Percentiles rank a stretch among this genome's conserved stretches.
These are phyloP conservation scores for Lyophyllum decastes DNA, from an alignment of 768 basidiomycete species.

Conservation along the genomic window DNA sequence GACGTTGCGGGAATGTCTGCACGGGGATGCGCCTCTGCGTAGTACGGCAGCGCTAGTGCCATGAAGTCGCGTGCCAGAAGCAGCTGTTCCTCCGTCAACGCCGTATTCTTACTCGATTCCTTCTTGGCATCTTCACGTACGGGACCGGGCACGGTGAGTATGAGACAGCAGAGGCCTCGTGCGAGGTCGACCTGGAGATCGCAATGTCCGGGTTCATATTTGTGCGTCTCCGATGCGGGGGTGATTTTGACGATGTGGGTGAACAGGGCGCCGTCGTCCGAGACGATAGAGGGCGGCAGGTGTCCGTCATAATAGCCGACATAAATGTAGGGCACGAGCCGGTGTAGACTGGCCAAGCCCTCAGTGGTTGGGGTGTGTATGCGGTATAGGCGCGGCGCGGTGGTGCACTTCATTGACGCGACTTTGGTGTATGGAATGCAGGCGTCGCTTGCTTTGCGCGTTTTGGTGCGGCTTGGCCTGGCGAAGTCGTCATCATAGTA, in stretches of 20 bases:
- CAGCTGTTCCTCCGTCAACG: constrained; percentile 35
- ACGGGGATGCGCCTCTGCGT: constrained; percentile 16
- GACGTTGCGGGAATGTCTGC: constrained; percentile 3
- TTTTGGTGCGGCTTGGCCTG: neutral
- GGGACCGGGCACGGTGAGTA: constrained; percentile 8
- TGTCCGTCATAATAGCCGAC: constrained; percentile 18
- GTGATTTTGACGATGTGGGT: constrained; percentile 27
- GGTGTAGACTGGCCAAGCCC: constrained; percentile 18
- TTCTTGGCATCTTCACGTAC: neutral
- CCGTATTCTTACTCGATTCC: constrained; percentile 10
- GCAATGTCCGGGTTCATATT: constrained; percentile 1
- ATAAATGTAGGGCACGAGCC: constrained; percentile 23
- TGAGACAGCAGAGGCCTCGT: constrained; percentile 17
- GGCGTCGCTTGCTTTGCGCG: constrained; percentile 9
- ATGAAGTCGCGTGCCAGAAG: constrained; percentile 45
- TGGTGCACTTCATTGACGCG: neutral
- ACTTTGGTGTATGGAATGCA: constrained; percentile 5
- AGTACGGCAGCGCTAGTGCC: constrained; percentile 38
- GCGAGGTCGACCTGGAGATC: constrained; percentile 14
- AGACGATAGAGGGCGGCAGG: constrained; percentile 15
- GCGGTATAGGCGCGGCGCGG: constrained; percentile 12
- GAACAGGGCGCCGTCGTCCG: constrained; percentile 19
- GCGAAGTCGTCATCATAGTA: neutral
- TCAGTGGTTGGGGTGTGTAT: constrained; percentile 9
- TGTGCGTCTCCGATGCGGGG: neutral